phyloP scores from a whole-genome alignment of 768 basidiomycete species.

The Lyophyllum atratum region DNA sequence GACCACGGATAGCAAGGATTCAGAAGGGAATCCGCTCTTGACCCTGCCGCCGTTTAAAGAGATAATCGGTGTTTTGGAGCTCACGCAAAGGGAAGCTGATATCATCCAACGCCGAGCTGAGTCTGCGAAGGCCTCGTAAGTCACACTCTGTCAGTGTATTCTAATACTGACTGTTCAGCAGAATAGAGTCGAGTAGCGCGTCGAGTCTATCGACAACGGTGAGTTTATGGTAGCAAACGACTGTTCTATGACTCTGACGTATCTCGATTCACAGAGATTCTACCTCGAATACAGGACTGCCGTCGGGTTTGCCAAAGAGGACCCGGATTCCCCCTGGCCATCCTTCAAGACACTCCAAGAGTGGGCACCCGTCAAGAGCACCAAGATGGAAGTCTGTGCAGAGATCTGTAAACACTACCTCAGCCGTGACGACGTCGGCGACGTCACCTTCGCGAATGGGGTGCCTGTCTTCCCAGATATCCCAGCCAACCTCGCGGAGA shows the following conservation, averaged over 20 bases:
- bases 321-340: background rate
- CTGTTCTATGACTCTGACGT: background rate
- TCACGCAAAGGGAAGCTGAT: background rate
- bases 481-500: too few relatives aligned
- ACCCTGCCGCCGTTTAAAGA: conserved; percentile 5
- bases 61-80: background rate
- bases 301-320: conserved; percentile 5
- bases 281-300: conserved; percentile 10
- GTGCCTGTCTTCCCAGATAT: background rate
- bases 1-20: conserved; percentile 2
- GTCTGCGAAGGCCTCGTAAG: conserved; percentile 4
- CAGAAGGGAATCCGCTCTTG: background rate
- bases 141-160: background rate
- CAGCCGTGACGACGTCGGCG: background rate
- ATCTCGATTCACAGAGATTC: conserved; percentile 4
- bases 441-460: conserved; percentile 6
- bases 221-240: background rate
- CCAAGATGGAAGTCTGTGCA: conserved; percentile 12
- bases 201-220: conserved; percentile 1
- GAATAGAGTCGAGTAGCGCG: background rate
- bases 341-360: conserved; percentile 5
- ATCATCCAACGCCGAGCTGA: background rate
- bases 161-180: background rate
- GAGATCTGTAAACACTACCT: background rate
- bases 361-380: conserved; percentile 5